A percentile compares a stretch with the other conserved stretches of the same genome.
phyloP scores from a whole-genome alignment of 768 basidiomycete species.

The Pleurotus pulmonarius region DNA sequence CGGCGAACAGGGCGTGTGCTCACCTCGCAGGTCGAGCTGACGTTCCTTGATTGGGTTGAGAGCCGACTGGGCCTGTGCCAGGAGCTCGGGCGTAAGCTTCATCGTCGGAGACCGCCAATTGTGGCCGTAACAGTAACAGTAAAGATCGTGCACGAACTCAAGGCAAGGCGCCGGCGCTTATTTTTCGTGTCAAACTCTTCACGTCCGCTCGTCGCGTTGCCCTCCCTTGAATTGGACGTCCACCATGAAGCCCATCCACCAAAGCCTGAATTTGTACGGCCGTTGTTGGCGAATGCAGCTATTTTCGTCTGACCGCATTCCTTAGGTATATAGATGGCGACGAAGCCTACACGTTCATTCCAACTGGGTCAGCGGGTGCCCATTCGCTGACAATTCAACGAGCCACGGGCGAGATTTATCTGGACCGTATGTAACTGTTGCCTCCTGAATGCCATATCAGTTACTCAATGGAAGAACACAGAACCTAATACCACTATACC shows the following conservation, averaged over 20 bases:
- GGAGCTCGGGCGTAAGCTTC: conserved; percentile 93
- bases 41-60: conserved; percentile 86
- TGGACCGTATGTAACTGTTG: conserved; percentile 49
- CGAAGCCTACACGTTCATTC: conserved; percentile 78
- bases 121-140: neutral
- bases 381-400: conserved; percentile 71
- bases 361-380: conserved; percentile 52
- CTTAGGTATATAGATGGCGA: conserved; percentile 63
- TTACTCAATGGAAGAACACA: conserved; percentile 16
- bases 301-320: conserved; percentile 7
- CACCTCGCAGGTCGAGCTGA: conserved; percentile 89
- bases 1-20: conserved; percentile 14
- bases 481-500: conserved; percentile 54
- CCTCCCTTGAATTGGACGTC: conserved; percentile 19
- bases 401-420: conserved; percentile 68
- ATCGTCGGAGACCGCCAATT: conserved; percentile 38
- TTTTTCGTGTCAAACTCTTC: conserved; percentile 35
- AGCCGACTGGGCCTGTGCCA: conserved; percentile 74
- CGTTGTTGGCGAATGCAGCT: neutral
- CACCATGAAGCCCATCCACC: conserved; percentile 67
- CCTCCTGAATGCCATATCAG: neutral
- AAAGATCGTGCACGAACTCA: conserved; percentile 3
- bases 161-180: conserved; percentile 12
- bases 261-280: conserved; percentile 68
- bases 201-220: conserved; percentile 25